Conservation (phyloP, 768 basidiomycete genomes). For the Lactifluus pinguis region DNA sequence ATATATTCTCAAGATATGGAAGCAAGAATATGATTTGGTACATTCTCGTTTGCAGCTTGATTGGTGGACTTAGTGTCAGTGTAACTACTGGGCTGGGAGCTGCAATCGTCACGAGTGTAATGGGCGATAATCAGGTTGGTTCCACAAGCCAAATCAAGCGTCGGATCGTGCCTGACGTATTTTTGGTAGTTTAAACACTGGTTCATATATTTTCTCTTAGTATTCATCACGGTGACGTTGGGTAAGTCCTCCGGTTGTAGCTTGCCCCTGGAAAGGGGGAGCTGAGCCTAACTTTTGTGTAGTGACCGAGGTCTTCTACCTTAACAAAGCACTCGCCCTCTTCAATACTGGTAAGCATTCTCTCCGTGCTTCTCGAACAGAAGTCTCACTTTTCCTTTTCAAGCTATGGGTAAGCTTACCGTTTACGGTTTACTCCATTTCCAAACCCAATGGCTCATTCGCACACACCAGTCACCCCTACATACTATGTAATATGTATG, state of each 20-base stretch:
- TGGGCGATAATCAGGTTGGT: slow-evolving; percentile 70
- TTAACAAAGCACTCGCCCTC: slow-evolving; percentile 90
- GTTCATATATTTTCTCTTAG: slow-evolving; percentile 85
- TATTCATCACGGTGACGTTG: slow-evolving; percentile 76
- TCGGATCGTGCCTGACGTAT: slow-evolving; percentile 1
- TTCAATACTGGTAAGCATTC: slow-evolving; percentile 73
- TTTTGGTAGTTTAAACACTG: slow-evolving; percentile 69
- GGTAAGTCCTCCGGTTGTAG: slow-evolving; percentile 34
- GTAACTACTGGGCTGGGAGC: slow-evolving; percentile 92
- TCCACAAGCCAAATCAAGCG: slow-evolving; percentile 11
- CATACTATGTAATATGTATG: slow-evolving; percentile 80
- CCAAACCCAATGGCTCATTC: slow-evolving; percentile 20
- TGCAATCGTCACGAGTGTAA: slow-evolving; percentile 73
- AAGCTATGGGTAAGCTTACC: slow-evolving; percentile 54
- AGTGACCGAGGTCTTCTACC: slow-evolving; percentile 91
- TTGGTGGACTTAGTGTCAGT: slow-evolving; percentile 90
- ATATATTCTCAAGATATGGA: slow-evolving; percentile 48
- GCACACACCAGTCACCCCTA: slow-evolving; percentile 56
- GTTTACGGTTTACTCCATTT: slow-evolving; percentile 15
- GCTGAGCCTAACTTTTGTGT: background rate
- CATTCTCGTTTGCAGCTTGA: slow-evolving; percentile 90
- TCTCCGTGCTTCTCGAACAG: background rate
- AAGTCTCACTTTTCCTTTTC: slow-evolving; percentile 15
- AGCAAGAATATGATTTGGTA: slow-evolving; percentile 94
- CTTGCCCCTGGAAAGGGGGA: slow-evolving; percentile 12